These are phyloP conservation scores for Vinca major DNA, from an alignment of 305 asterid genomes.

Conservation along the genomic window DNA sequence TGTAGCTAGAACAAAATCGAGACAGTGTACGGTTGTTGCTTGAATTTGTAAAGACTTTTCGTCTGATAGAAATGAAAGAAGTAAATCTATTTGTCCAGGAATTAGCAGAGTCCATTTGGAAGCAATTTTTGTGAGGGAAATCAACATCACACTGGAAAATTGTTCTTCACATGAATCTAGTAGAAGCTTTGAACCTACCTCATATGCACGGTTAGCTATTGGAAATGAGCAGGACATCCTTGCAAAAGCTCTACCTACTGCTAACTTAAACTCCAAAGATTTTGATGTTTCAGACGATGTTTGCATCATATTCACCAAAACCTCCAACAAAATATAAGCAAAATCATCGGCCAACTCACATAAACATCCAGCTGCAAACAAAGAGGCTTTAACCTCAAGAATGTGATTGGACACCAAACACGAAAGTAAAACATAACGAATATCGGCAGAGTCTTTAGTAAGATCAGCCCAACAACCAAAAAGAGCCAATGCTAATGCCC, in stretches of 20 bases:
- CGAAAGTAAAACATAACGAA: constrained; percentile 58
- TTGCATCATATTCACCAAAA: constrained; percentile 38
- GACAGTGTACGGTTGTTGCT: constrained; percentile 56
- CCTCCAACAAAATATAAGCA: constrained; percentile 64
- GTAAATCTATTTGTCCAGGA: constrained; percentile 58
- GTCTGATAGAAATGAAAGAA: constrained; percentile 40
- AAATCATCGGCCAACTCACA: constrained; percentile 64
- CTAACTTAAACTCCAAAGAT: constrained; percentile 46
- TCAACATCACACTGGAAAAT: constrained; percentile 54
- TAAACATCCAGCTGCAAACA: constrained; percentile 73
- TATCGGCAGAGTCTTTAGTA: constrained; percentile 48
- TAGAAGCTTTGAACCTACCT: constrained; percentile 67
- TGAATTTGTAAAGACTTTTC: constrained; percentile 46
- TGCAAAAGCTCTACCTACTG: constrained; percentile 50
- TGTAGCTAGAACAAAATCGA: constrained; percentile 32
- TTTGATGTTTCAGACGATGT: constrained; percentile 38
- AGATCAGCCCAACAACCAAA: constrained; percentile 79
- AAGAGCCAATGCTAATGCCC: constrained; percentile 49
- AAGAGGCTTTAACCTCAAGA: constrained; percentile 67
- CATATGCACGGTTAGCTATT: constrained; percentile 59
- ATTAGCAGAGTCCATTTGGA: constrained; percentile 61
- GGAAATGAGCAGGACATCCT: constrained; percentile 46
- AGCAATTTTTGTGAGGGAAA: constrained; percentile 79
- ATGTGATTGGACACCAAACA: constrained; percentile 46
- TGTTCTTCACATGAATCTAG: constrained; percentile 59